phyloP scores from a whole-genome alignment of 1,284 basidiomycete species.

The Mycena sp. region DNA sequence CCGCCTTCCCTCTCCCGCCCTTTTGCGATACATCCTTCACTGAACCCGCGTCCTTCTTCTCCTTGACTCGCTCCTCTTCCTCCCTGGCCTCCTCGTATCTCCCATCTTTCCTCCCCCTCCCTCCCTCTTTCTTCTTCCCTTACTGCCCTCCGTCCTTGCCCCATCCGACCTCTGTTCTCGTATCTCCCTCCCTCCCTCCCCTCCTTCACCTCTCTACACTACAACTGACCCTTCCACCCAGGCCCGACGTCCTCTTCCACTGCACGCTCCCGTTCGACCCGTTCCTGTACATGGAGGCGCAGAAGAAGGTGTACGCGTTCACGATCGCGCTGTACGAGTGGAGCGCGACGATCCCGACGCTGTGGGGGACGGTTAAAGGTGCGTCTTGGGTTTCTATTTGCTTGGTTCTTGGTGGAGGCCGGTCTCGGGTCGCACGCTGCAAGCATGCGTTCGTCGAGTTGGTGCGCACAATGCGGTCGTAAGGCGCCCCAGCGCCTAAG shows the following conservation, averaged over 20 bases:
- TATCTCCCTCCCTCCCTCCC: neutral
- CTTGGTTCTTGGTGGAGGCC: too few relatives aligned
- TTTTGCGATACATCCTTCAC: too few relatives aligned
- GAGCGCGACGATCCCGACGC: slow-evolving; percentile 74
- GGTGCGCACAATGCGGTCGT: too few relatives aligned
- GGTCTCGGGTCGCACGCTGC: too few relatives aligned
- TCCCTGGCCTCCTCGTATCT: neutral
- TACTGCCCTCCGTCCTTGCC: neutral
- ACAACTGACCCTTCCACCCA: slow-evolving; percentile 36
- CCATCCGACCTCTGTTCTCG: too few relatives aligned
- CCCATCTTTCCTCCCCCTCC: neutral
- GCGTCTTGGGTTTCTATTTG: neutral
- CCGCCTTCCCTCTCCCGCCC: too few relatives aligned
- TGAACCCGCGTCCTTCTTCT: too few relatives aligned
- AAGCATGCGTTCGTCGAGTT: too few relatives aligned
- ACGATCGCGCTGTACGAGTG: slow-evolving; percentile 84
- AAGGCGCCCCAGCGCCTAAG: too few relatives aligned
- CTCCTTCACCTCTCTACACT: neutral
- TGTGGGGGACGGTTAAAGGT: slow-evolving; percentile 73
- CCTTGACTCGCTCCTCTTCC: neutral
- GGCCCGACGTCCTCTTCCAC: slow-evolving; percentile 86
- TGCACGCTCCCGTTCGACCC: slow-evolving; percentile 91
- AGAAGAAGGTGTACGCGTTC: slow-evolving; percentile 87
- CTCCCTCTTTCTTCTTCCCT: neutral
- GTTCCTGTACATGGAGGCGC: slow-evolving; percentile 89